phyloP scores from a whole-genome alignment of 2,329 filamentous ascomycete species.

The Lachnellula subtilissima region DNA sequence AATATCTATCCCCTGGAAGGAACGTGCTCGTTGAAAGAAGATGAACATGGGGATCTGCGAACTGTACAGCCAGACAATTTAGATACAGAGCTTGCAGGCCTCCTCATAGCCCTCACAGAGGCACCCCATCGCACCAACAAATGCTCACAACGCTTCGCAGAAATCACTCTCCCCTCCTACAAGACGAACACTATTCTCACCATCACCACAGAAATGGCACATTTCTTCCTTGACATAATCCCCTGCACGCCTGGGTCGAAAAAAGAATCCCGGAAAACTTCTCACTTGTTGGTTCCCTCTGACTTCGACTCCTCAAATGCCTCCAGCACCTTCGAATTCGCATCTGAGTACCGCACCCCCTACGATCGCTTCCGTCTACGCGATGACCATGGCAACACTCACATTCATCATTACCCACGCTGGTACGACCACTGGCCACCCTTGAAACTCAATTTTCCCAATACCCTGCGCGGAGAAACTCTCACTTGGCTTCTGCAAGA shows the following conservation, averaged over 20 bases:
- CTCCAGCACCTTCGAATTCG: background rate
- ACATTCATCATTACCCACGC: background rate
- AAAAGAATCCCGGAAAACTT: background rate
- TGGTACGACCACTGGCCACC: background rate
- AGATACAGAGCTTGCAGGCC: background rate
- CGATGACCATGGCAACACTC: background rate
- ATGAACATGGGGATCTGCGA: background rate
- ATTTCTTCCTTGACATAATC: background rate
- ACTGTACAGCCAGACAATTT: background rate
- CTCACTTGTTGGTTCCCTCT: background rate
- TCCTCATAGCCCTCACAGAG: background rate
- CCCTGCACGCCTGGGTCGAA: background rate
- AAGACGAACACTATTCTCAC: background rate
- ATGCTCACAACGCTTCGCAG: background rate
- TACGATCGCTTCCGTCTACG: background rate
- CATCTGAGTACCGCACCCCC: background rate
- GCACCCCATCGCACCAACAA: background rate
- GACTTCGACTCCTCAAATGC: background rate
- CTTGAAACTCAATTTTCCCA: background rate
- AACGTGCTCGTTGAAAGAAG: background rate
- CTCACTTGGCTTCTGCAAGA: slow-evolving; percentile 1
- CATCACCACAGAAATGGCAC: background rate
- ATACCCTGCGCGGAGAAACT: background rate
- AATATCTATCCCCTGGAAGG: background rate
- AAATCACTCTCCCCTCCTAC: background rate